Conservation (phyloP, 2,329 filamentous ascomycete genomes). For the Rhynchosporium secalis region DNA sequence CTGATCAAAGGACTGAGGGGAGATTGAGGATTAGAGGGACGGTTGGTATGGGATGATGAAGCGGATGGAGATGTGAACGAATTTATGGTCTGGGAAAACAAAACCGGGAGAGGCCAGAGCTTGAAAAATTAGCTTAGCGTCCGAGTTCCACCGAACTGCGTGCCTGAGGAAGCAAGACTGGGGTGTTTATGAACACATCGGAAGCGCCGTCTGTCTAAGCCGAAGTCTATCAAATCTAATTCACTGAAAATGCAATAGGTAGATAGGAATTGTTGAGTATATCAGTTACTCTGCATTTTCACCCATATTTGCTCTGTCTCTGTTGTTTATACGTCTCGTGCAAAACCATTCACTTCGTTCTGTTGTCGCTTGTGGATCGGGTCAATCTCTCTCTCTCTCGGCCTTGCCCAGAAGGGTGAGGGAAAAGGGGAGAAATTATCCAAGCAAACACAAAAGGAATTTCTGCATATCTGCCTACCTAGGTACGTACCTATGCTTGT, state of each 20-base stretch:
- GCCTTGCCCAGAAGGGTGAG: conserved; percentile 8
- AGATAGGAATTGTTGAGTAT: neutral
- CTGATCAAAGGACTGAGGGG: conserved; percentile 58
- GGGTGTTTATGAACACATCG: neutral
- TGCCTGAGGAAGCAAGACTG: conserved; percentile 1
- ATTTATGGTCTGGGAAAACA: conserved; percentile 31
- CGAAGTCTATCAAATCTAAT: neutral
- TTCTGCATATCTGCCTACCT: neutral
- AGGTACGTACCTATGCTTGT: neutral
- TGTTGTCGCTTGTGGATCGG: conserved; percentile 8
- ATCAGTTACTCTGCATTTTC: neutral
- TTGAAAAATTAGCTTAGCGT: conserved; percentile 21
- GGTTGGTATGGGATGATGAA: conserved; percentile 27
- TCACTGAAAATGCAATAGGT: neutral
- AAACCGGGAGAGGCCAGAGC: conserved; percentile 15
- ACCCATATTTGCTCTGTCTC: neutral
- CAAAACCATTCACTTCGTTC: neutral
- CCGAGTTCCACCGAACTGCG: conserved; percentile 4
- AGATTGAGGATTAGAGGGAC: conserved; percentile 45
- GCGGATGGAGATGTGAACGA: conserved; percentile 24
- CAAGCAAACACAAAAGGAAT: conserved; percentile 1
- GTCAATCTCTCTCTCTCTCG: conserved; percentile 10
- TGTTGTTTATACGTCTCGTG: neutral
- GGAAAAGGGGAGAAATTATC: conserved; percentile 7
- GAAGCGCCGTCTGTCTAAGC: neutral